Conservation (phyloP, 257 asterid species). For the Solanum piurae region DNA sequence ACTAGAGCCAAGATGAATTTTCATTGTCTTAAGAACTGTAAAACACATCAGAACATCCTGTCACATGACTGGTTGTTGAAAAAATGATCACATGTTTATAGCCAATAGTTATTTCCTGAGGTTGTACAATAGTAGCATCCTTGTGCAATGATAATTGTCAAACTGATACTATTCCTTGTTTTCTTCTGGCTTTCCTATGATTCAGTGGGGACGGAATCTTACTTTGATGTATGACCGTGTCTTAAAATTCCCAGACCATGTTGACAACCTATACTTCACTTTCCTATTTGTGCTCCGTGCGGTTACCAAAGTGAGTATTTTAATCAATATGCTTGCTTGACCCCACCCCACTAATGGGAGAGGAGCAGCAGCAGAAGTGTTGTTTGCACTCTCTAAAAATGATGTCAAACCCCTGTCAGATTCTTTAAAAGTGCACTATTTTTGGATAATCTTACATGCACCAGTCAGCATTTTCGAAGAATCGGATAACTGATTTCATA, state of each 20-base stretch:
- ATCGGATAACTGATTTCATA: neutral
- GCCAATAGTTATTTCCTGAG: neutral
- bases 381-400: neutral
- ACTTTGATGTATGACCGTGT: slow-evolving; percentile 50
- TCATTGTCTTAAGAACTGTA: neutral
- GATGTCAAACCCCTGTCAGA: neutral
- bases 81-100: neutral
- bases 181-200: neutral
- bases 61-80: neutral
- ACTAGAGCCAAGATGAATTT: neutral
- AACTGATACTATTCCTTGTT: neutral
- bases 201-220: slow-evolving; percentile 64
- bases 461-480: neutral
- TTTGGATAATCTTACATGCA: neutral
- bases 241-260: slow-evolving; percentile 54
- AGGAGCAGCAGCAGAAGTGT: neutral
- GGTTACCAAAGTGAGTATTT: slow-evolving; percentile 53
- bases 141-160: neutral
- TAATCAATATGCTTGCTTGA: neutral
- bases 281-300: slow-evolving; percentile 56
- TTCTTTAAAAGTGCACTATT: neutral
- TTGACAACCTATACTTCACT: slow-evolving; percentile 56
- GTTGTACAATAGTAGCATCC: neutral
- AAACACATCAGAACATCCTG: neutral
- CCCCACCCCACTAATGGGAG: neutral